Percentiles rank a stretch among this genome's conserved stretches.
Evolutionary conservation across 495 filamentous ascomycete species (phyloP).

Genomic region (Acidiella bohemica): DNA sequence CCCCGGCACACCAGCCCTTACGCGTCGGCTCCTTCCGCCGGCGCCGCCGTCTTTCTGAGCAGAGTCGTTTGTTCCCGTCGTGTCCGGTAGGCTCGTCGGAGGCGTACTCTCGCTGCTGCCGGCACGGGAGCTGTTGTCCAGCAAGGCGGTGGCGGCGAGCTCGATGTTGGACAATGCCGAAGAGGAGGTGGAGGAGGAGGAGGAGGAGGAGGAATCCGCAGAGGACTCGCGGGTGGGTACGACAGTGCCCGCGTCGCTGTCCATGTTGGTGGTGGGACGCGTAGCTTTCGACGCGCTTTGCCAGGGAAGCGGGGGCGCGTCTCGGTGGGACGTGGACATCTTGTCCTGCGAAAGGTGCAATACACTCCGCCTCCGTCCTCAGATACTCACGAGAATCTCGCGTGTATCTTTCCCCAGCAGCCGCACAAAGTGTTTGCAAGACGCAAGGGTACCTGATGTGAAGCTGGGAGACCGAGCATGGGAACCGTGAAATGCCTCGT

Average conservation of each 20-base stretch:
- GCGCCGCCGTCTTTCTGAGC: conserved; percentile 15
- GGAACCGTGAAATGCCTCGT: no score
- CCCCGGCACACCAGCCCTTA: conserved; percentile 9
- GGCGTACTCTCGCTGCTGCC: conserved; percentile 16
- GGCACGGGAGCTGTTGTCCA: neutral
- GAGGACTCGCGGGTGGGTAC: no score
- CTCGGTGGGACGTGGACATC: no score
- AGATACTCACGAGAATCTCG: no score
- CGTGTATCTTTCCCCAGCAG: no score
- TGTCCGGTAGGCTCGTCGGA: conserved; percentile 25
- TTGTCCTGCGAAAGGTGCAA: no score
- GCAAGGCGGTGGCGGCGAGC: neutral
- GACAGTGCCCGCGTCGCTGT: conserved; percentile 16
- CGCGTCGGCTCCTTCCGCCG: conserved; percentile 15
- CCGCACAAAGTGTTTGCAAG: no score
- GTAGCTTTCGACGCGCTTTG: no score
- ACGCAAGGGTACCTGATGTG: neutral
- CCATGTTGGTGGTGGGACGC: no score
- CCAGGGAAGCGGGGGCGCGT: no score
- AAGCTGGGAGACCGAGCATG: neutral
- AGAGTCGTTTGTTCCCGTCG: conserved; percentile 19
- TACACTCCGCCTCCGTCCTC: no score
- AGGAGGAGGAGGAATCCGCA: no score
- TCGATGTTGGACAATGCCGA: conserved; percentile 17
- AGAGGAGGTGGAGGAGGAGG: conserved; percentile 12